These are phyloP conservation scores for Podospora didyma DNA, from an alignment of 495 filamentous ascomycete genomes.

Conservation along the genomic window DNA sequence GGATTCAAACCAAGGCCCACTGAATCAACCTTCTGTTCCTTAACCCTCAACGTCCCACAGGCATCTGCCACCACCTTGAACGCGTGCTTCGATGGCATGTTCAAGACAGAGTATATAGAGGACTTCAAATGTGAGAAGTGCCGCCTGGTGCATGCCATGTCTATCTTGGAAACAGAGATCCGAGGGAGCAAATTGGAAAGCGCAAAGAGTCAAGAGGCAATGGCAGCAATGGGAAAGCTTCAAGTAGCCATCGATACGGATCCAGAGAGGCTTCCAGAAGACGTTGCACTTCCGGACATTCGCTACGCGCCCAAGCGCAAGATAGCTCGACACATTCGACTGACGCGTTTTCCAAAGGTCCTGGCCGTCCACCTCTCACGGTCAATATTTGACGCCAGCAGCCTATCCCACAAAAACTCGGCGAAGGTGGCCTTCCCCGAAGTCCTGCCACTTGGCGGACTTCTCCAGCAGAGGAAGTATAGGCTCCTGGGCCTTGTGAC, in stretches of 20 bases:
- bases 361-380: constrained; percentile 89
- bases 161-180: constrained; percentile 29
- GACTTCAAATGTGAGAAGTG: constrained; percentile 95
- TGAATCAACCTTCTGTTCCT: constrained; percentile 79
- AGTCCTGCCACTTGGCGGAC: constrained; percentile 69
- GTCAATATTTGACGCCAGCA: constrained; percentile 75
- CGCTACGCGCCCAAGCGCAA: constrained; percentile 71
- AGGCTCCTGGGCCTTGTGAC: constrained; percentile 83
- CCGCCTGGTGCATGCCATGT: constrained; percentile 69
- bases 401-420: constrained; percentile 81
- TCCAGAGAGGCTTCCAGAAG: constrained; percentile 70
- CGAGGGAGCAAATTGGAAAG: constrained; percentile 41
- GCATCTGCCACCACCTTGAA: constrained; percentile 46
- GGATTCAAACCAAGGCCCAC: constrained; percentile 82
- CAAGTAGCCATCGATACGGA: constrained; percentile 63
- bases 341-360: constrained; percentile 81
- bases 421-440: constrained; percentile 93
- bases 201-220: constrained; percentile 38
- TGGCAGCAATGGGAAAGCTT: constrained; percentile 47
- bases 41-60: constrained; percentile 90
- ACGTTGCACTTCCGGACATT: constrained; percentile 68
- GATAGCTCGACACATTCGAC: constrained; percentile 81
- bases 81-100: constrained; percentile 82
- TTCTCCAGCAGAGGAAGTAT: constrained; percentile 74
- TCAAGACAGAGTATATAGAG: constrained; percentile 94